Evolutionary conservation across 2,329 filamentous ascomycete genomes (phyloP).

Genomic region (Hymenoscyphus occultus): DNA sequence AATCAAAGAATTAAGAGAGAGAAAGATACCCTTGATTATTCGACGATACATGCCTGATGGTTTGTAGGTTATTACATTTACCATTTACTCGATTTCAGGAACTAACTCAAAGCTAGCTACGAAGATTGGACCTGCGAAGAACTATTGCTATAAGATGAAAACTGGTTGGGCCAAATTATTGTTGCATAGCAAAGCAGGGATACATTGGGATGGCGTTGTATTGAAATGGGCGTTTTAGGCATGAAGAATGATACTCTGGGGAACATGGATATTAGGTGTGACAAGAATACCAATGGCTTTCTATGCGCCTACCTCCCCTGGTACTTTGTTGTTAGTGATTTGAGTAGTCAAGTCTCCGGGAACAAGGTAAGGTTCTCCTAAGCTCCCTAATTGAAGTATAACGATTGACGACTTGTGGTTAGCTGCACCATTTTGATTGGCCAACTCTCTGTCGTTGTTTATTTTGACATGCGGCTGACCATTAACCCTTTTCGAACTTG

Average conservation of each 20-base stretch:
- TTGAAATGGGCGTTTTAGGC: slow-evolving; percentile 31
- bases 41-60: slow-evolving; percentile 95
- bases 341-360: no score
- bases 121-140: slow-evolving; percentile 99
- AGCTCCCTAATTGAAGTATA: no score
- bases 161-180: slow-evolving; percentile 4
- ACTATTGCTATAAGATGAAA: slow-evolving; percentile 51
- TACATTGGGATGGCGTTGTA: slow-evolving; percentile 30
- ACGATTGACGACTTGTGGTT: no score
- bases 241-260: neutral
- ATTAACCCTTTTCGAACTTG: no score
- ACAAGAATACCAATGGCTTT: slow-evolving; percentile 3
- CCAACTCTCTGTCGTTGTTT: no score
- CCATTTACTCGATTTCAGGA: neutral
- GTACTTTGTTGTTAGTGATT: neutral
- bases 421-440: no score
- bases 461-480: no score
- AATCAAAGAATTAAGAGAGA: slow-evolving; percentile 94
- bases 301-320: neutral
- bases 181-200: slow-evolving; percentile 26
- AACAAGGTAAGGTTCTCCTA: no score
- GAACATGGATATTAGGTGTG: neutral
- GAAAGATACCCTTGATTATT: slow-evolving; percentile 97
- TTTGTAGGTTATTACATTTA: slow-evolving; percentile 60
- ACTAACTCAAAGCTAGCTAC: slow-evolving; percentile 49